Evolutionary conservation across 768 basidiomycete species (phyloP).

Genomic region (Lanmaoa pseudosensibilis): DNA sequence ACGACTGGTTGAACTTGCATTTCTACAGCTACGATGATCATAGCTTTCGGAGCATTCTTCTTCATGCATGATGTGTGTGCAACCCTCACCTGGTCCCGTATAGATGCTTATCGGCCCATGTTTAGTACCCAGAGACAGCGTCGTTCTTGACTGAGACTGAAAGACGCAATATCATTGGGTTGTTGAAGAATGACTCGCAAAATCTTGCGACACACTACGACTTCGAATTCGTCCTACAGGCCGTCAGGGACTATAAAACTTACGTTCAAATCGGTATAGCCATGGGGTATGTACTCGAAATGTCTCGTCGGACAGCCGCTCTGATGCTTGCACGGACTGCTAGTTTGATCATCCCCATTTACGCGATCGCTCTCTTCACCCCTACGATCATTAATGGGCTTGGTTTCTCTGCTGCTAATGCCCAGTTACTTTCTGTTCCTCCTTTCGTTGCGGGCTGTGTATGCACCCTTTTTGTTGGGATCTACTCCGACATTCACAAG

Average conservation of each 20-base stretch:
- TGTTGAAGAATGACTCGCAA: slow-evolving; percentile 44
- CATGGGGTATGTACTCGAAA: slow-evolving; percentile 35
- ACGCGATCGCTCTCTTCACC: slow-evolving; percentile 50
- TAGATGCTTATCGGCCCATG: slow-evolving; percentile 1
- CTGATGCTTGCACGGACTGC: slow-evolving; percentile 3
- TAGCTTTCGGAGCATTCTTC: slow-evolving; percentile 40
- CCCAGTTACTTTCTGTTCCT: slow-evolving; percentile 51
- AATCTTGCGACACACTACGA: slow-evolving; percentile 47
- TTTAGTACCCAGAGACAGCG: slow-evolving; percentile 58
- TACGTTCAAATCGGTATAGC: slow-evolving; percentile 38
- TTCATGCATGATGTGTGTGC: slow-evolving; percentile 50
- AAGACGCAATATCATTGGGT: slow-evolving; percentile 34
- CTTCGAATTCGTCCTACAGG: slow-evolving; percentile 48
- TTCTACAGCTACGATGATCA: slow-evolving; percentile 22
- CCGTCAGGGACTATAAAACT: slow-evolving; percentile 47
- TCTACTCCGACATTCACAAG: slow-evolving; percentile 43
- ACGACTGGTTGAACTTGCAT: neutral
- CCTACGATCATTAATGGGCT: slow-evolving; percentile 52
- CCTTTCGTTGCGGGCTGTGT: slow-evolving; percentile 49
- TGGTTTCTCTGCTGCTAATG: slow-evolving; percentile 50
- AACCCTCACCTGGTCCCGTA: neutral
- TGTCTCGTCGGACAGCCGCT: neutral
- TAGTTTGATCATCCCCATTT: slow-evolving; percentile 47
- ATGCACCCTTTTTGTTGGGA: slow-evolving; percentile 42
- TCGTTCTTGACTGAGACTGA: slow-evolving; percentile 51